Conservation (phyloP, 2,329 filamentous ascomycete species). For the Colletotrichum echinochloae region DNA sequence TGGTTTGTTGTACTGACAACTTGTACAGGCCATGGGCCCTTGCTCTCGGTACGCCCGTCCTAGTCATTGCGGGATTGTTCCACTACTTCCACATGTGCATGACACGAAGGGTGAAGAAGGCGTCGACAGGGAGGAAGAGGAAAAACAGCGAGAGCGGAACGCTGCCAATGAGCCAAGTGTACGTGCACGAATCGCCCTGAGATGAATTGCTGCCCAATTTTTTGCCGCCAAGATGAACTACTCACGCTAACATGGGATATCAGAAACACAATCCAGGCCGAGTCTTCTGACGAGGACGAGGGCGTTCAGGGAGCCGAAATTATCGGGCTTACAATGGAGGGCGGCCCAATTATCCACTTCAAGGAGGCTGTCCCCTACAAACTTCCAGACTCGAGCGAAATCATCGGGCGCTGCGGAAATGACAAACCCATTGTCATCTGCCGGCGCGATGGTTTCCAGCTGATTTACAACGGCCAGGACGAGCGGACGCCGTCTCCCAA, state of each 20-base stretch:
- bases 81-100: constrained; percentile 60
- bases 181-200: constrained; percentile 43
- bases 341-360: constrained; percentile 61
- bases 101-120: constrained; percentile 51
- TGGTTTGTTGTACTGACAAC: constrained; percentile 20
- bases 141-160: constrained; percentile 44
- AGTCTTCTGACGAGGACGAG: constrained; percentile 47
- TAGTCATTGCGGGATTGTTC: constrained; percentile 67
- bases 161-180: constrained; percentile 59
- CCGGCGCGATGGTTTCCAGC: constrained; percentile 50
- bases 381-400: constrained; percentile 49
- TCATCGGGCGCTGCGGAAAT: constrained; percentile 52
- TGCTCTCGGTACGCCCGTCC: constrained; percentile 69
- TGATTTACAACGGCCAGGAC: constrained; percentile 44
- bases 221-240: constrained; percentile 37
- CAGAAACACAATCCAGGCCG: constrained; percentile 52
- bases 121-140: constrained; percentile 42
- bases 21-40: constrained; percentile 64
- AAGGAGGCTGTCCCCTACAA: constrained; percentile 49
- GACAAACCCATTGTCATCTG: constrained; percentile 55
- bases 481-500: constrained; percentile 33
- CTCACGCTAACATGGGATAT: constrained; percentile 40
- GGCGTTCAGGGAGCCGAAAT: constrained; percentile 50
- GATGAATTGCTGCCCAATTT: constrained; percentile 36
- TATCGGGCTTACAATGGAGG: constrained; percentile 59